These are phyloP conservation scores for Irpex rosettiformis DNA, from an alignment of 1,284 basidiomycete species.

Conservation along the genomic window DNA sequence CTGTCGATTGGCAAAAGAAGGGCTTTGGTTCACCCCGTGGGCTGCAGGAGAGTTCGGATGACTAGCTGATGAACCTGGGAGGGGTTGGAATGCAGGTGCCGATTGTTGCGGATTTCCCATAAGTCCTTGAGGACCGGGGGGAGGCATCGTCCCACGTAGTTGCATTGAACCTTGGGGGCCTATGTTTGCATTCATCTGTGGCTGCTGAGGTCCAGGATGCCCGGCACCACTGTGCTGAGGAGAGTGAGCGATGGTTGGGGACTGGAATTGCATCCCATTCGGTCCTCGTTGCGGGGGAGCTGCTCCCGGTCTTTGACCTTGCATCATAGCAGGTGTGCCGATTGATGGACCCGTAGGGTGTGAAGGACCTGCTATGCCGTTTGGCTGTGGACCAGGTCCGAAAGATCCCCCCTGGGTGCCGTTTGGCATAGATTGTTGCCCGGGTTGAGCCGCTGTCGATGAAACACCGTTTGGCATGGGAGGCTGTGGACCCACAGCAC, in stretches of 20 bases:
- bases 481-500: slow-evolving; percentile 20
- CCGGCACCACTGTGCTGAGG: slow-evolving; percentile 34
- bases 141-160: slow-evolving; percentile 49
- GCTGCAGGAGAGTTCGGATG: slow-evolving; percentile 50
- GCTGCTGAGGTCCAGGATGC: slow-evolving; percentile 22
- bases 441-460: background rate
- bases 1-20: slow-evolving; percentile 47
- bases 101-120: slow-evolving; percentile 35
- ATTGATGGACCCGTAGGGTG: slow-evolving; percentile 10
- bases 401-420: background rate
- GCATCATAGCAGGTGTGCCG: slow-evolving; percentile 25
- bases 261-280: slow-evolving; percentile 40
- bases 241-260: slow-evolving; percentile 40
- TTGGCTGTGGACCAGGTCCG: slow-evolving; percentile 14
- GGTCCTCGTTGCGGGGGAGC: slow-evolving; percentile 33
- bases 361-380: slow-evolving; percentile 35
- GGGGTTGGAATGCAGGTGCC: slow-evolving; percentile 33
- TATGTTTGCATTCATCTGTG: slow-evolving; percentile 27
- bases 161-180: slow-evolving; percentile 31
- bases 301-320: slow-evolving; percentile 30
- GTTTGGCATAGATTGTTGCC: background rate
- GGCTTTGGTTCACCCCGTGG: slow-evolving; percentile 45
- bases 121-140: slow-evolving; percentile 39
- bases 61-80: slow-evolving; percentile 49
- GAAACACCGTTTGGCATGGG: slow-evolving; percentile 30